Evolutionary conservation across 2,329 filamentous ascomycete species (phyloP), one percentile per base, ranked within the genome.

Genomic region (Conoideocrella luteorostrata): DNA sequence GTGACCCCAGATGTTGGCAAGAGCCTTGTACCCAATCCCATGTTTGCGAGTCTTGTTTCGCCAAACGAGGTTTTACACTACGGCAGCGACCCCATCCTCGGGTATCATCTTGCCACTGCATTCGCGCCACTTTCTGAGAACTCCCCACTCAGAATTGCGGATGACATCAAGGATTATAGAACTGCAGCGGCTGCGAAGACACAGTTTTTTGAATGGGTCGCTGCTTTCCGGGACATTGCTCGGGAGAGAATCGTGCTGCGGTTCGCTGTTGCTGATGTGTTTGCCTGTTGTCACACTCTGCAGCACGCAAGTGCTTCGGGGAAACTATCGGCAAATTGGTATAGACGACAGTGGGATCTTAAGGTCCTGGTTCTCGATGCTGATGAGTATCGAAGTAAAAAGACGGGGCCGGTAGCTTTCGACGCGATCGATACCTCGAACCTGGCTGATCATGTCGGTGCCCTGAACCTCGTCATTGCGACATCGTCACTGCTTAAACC

Each of bases 401-500:
- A 55, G 2, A 39, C 43, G 12, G 69, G 64, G 1, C 70, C 74
- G 0, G 57, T 50, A 4, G 35, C 43, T 4, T 83, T 82, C 50
- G 69, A 80, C 52, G 62, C 74, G 4, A 74, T 83, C 43, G 77
- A 83, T 48, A 78, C 75, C 0, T 68, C 67, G 2, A 68, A 70
- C 37, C 53, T 71, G 2, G 55, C 59, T 4, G 67, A 68, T 33
- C 65, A 67, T 28, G 56, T 70, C 10, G 66, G 62, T 1, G 51
- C 61, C 3, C 48, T 71, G 13, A 61, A 66, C 18, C 51, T 67
- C 5, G 47, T 67, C 18, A 51, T 77, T 56, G 43, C 75, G 1
- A 58, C 69, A 0, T 51, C 60, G 0, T 74, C 75, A 2, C 49
- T 83, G 7, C 60, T 82, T 9, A 66, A 64, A 5, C 40, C 59